Conservation (phyloP, 2,329 filamentous ascomycete genomes). For the Aspergillus nomiae region DNA sequence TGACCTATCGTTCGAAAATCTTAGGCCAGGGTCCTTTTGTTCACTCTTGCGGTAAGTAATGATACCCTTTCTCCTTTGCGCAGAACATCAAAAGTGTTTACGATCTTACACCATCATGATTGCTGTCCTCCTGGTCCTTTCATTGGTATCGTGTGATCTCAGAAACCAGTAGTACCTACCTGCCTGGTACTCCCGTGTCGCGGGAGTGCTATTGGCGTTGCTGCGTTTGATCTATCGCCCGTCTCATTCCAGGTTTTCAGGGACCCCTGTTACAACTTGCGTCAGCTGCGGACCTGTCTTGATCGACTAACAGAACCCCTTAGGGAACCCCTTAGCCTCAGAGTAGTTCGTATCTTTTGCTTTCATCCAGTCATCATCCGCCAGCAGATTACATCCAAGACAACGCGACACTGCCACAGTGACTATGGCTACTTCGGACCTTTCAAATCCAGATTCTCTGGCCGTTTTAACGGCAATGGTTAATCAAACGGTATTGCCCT, state of each 20-base stretch:
- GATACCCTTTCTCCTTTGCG: neutral
- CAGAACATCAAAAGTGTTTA: neutral
- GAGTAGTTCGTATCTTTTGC: neutral
- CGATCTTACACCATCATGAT: neutral
- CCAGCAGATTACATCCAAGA: neutral
- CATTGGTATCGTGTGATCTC: neutral
- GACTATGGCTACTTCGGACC: slow-evolving; percentile 25
- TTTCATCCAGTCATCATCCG: neutral
- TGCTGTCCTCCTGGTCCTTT: neutral
- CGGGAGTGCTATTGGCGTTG: neutral
- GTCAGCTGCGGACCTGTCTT: neutral
- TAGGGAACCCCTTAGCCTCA: neutral
- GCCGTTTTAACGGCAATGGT: slow-evolving; percentile 37
- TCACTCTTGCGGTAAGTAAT: neutral
- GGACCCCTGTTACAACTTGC: neutral
- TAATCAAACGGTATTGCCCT: slow-evolving; percentile 38
- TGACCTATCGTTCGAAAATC: neutral
- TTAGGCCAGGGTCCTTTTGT: neutral
- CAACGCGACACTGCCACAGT: neutral
- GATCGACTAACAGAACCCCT: neutral
- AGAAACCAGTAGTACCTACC: neutral
- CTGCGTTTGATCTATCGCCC: neutral
- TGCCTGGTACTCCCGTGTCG: neutral
- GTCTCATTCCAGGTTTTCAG: neutral
- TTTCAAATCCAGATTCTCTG: slow-evolving; percentile 38